phyloP scores from a whole-genome alignment of 2,329 filamentous ascomycete genomes.

The Bertia moriformis region DNA sequence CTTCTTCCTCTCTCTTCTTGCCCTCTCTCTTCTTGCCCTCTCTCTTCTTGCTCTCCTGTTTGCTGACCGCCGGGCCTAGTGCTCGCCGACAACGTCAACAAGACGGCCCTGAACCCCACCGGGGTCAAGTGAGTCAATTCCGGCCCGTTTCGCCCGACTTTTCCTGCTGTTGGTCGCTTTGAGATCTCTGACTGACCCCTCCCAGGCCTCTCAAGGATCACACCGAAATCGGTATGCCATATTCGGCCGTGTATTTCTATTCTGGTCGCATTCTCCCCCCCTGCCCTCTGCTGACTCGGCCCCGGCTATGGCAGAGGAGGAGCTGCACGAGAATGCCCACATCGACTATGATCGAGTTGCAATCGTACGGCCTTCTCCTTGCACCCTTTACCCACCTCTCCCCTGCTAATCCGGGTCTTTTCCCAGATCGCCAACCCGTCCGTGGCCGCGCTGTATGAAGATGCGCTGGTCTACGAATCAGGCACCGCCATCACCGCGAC shows the following conservation, averaged over 20 bases:
- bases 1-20: no score
- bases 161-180: not conserved
- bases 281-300: not conserved
- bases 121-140: conserved; percentile 77
- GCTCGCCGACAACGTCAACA: conserved; percentile 51
- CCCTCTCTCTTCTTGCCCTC: no score
- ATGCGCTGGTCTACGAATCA: conserved; percentile 94
- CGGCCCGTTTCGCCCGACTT: not conserved
- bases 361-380: conserved; percentile 53
- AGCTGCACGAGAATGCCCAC: conserved; percentile 92
- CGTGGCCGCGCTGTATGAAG: conserved; percentile 91
- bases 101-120: conserved; percentile 77
- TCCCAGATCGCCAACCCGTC: conserved; percentile 77
- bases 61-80: not conserved
- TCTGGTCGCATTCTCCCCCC: not conserved
- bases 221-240: conserved; percentile 71
- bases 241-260: not conserved
- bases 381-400: conserved; percentile 1
- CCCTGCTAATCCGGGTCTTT: conserved; percentile 8
- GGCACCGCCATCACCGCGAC: conserved; percentile 93
- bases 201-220: conserved; percentile 68
- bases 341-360: conserved; percentile 98
- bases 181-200: conserved; percentile 3
- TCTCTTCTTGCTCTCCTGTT: not conserved
- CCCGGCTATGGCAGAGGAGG: conserved; percentile 49